Conservation (phyloP, 169 alveolate genomes). For the Babesia ovis region DNA sequence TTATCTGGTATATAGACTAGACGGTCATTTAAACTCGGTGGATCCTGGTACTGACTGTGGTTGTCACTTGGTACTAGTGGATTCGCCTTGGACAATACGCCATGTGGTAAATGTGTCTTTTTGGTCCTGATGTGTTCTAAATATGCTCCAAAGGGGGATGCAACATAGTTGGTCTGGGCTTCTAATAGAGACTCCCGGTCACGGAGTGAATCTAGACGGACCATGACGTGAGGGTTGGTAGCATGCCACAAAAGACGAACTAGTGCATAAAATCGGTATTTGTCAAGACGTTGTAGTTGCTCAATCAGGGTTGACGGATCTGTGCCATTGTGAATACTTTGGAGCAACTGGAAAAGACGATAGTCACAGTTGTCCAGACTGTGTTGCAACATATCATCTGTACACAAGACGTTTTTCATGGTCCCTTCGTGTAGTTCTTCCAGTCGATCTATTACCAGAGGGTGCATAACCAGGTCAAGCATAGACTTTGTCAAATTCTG, state of each 20-base stretch:
- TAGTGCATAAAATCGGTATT: conserved; percentile 44
- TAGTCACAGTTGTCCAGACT: conserved; percentile 44
- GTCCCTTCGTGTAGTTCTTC: conserved; percentile 23
- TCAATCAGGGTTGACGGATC: background rate
- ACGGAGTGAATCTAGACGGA: background rate
- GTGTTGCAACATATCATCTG: background rate
- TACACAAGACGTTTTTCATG: conserved; percentile 3
- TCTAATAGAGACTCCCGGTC: conserved; percentile 4
- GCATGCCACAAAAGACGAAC: conserved; percentile 42
- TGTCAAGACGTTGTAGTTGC: conserved; percentile 23
- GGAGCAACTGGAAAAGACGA: conserved; percentile 37
- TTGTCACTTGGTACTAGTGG: background rate
- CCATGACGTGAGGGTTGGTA: conserved; percentile 41
- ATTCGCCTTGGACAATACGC: background rate
- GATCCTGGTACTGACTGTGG: background rate
- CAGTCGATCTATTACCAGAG: background rate
- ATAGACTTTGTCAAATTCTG: background rate
- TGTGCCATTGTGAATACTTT: background rate
- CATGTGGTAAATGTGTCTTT: background rate
- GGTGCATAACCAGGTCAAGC: background rate
- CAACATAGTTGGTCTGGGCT: conserved; percentile 25
- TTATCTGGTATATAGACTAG: background rate
- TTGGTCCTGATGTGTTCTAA: conserved; percentile 6
- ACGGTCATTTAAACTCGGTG: background rate
- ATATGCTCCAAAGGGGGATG: conserved; percentile 16